phyloP scores from a whole-genome alignment of 1,139 yeast species.

The Geotrichum cucujoidarum region DNA sequence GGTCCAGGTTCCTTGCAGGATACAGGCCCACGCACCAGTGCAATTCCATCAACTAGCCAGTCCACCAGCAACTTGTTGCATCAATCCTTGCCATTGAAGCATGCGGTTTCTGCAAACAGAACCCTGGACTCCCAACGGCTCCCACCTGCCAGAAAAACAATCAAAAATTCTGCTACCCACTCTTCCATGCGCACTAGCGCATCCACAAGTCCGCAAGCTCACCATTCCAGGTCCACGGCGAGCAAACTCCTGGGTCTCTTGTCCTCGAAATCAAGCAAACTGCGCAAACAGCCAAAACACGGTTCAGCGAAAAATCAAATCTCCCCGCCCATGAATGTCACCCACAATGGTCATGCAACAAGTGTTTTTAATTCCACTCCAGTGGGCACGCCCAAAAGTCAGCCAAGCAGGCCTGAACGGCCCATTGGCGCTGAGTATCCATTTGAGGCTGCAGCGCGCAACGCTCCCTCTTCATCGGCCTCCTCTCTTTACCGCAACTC shows the following conservation, averaged over 20 bases:
- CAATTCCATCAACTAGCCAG: not conserved
- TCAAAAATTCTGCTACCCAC: not conserved
- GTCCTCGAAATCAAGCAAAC: constrained; percentile 1
- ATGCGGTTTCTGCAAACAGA: not conserved
- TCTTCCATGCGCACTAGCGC: constrained; percentile 1
- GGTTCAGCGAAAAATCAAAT: not conserved
- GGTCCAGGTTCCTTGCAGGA: no score
- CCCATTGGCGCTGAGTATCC: not conserved
- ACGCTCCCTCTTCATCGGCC: constrained; percentile 3
- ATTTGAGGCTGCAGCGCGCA: not conserved
- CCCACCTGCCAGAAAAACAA: not conserved
- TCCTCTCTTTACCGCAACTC: constrained; percentile 9
- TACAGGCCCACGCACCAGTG: no score
- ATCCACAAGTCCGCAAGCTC: not conserved
- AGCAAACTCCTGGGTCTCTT: constrained; percentile 3
- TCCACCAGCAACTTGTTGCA: not conserved
- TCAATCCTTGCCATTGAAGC: not conserved
- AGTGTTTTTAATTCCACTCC: constrained; percentile 5
- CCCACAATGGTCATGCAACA: constrained; percentile 15
- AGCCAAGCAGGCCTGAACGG: constrained; percentile 3
- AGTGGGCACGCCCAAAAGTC: not conserved
- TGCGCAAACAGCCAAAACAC: not conserved
- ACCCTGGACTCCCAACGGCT: not conserved
- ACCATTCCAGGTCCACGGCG: not conserved
- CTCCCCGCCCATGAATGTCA: constrained; percentile 13